Percentiles rank a stretch among this genome's conserved stretches.
phyloP scores from a whole-genome alignment of 2,329 filamentous ascomycete species.

The Parafenestella ontariensis region DNA sequence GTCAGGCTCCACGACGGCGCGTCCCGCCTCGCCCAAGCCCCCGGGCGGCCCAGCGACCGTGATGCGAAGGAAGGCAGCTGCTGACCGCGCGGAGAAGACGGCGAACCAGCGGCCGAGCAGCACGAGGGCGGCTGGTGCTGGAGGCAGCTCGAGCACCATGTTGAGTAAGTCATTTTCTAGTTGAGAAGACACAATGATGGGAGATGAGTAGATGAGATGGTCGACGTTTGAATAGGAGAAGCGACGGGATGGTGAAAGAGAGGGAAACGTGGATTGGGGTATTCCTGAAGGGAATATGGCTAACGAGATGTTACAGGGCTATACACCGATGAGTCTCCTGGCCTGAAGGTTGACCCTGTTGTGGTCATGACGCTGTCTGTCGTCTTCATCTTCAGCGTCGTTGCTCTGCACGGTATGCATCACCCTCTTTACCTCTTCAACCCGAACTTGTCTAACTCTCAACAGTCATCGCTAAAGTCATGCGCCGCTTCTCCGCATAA shows the following conservation, averaged over 20 bases:
- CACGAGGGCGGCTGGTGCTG: slow-evolving; percentile 91
- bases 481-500: slow-evolving; percentile 78
- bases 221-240: not conserved
- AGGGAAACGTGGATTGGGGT: not conserved
- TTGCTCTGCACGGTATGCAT: slow-evolving; percentile 89
- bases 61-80: slow-evolving; percentile 92
- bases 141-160: slow-evolving; percentile 98
- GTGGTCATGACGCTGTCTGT: slow-evolving; percentile 95
- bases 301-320: slow-evolving; percentile 66
- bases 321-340: slow-evolving; percentile 98
- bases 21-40: slow-evolving; percentile 84
- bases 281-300: slow-evolving; percentile 6
- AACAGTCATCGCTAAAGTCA: slow-evolving; percentile 92
- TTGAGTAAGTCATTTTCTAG: slow-evolving; percentile 73
- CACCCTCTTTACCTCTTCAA: not conserved
- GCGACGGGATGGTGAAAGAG: not conserved
- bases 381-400: slow-evolving; percentile 98
- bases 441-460: slow-evolving; percentile 17
- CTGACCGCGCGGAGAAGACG: slow-evolving; percentile 96
- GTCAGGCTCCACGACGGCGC: slow-evolving; percentile 74
- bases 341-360: slow-evolving; percentile 96
- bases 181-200: not conserved
- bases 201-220: not conserved
- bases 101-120: slow-evolving; percentile 92
- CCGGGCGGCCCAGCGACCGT: slow-evolving; percentile 95